Evolutionary conservation across 805 yeast species (phyloP), one percentile per base, ranked within the genome.

Genomic region (Sungouiozyma intestinalis): DNA sequence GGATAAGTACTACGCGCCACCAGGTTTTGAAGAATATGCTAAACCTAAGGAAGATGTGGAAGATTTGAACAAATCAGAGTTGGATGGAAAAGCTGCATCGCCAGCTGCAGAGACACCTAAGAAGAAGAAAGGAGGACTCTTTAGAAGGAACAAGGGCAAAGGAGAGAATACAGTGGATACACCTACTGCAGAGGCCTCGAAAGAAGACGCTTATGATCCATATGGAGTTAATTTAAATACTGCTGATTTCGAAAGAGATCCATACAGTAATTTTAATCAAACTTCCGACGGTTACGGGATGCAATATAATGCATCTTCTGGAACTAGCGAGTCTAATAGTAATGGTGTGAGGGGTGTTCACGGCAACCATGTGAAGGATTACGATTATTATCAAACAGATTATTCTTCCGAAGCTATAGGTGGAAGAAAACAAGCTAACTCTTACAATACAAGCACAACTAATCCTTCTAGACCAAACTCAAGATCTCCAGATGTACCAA

Each of bases 1-100:
- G 31, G 60, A 60, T 40, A 58, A 58, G 36, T 56, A 59, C 24
- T 64, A 61, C 45, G 69, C 71, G 1, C 72, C 72, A 15, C 55
- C 59, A 38, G 69, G 69, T 1, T 66, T 66, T 45, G 64, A 62
- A 35, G 49, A 54, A 34, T 50, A 51, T 35, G 62, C 62, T 11
- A 46, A 37, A 16, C 52, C 50, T 5, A 33, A 20, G n/a, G 34
- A 29, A 8, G 38, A 40, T 5, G 34, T 11, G 11, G 35, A 36
- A 38, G 48, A 40, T 34, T 19, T 41, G 17, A 43, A 41, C 24
- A 36, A 36, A 18, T 17, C 40, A 13, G 42, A 39, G 13, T 8
- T 33, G 18, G 44, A 38, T 36, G 15, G 16, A 9, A 37, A 41
- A 2, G 7, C 31, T 3, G 34, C 14, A 41, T 19, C 31, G 24